Percentiles rank a stretch among this genome's conserved stretches.
Conservation (phyloP, 2,329 filamentous ascomycete genomes). For the Colletotrichum nymphaeae region DNA sequence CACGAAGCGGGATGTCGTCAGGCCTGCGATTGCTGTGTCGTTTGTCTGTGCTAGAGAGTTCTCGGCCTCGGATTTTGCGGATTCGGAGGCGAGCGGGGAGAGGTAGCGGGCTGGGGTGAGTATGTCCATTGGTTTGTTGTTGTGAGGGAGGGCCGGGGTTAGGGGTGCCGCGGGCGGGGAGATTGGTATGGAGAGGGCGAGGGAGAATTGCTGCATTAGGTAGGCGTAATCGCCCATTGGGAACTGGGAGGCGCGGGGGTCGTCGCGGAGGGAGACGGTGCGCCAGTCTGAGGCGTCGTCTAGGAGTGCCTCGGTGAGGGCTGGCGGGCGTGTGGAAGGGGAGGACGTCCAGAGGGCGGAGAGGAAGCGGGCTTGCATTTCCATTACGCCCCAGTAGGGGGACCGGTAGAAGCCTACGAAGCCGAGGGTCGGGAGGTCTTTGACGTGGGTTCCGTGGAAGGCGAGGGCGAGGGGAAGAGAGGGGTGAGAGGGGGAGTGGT, state of each 20-base stretch:
- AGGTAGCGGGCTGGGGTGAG: slow-evolving; percentile 68
- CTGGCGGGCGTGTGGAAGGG: slow-evolving; percentile 37
- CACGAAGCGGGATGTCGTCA: slow-evolving; percentile 63
- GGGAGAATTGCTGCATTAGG: slow-evolving; percentile 77
- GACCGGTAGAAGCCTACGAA: slow-evolving; percentile 89
- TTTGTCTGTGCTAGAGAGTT: slow-evolving; percentile 60
- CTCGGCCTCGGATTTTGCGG: slow-evolving; percentile 51
- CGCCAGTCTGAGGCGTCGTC: slow-evolving; percentile 57
- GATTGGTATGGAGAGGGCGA: slow-evolving; percentile 65
- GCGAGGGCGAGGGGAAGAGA: slow-evolving; percentile 75
- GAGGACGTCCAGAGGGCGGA: slow-evolving; percentile 66
- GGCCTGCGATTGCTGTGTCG: slow-evolving; percentile 52
- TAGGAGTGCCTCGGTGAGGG: slow-evolving; percentile 53
- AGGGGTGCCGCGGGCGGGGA: slow-evolving; percentile 44
- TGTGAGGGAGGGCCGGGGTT: slow-evolving; percentile 53
- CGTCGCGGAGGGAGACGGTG: slow-evolving; percentile 62
- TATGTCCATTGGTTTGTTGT: slow-evolving; percentile 60
- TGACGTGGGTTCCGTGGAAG: slow-evolving; percentile 73
- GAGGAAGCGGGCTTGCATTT: slow-evolving; percentile 83
- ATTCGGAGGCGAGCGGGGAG: slow-evolving; percentile 47
- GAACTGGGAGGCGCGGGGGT: slow-evolving; percentile 73
- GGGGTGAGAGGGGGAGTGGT: slow-evolving; percentile 64
- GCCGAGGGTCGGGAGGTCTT: slow-evolving; percentile 71
- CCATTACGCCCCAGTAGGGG: slow-evolving; percentile 88
- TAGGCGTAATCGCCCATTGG: slow-evolving; percentile 87